phyloP scores from a whole-genome alignment of 129 eudicot species.

The Erigeron canadensis region DNA sequence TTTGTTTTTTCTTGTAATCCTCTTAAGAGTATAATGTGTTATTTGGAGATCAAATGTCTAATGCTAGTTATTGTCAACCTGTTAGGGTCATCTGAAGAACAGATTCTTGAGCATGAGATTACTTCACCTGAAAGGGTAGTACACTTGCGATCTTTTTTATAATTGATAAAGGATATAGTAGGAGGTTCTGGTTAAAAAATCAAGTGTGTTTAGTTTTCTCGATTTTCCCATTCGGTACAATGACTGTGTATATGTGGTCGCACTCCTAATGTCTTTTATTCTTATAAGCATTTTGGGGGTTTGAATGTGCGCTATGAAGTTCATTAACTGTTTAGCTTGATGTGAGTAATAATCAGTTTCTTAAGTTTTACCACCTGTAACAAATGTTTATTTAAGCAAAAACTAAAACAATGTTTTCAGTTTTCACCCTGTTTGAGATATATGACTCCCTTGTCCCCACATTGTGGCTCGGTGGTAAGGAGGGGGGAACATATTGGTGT shows the following conservation, averaged over 20 bases:
- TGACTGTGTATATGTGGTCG: not conserved
- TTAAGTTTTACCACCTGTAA: no score
- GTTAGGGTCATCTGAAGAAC: constrained; percentile 41
- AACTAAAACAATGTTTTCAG: no score
- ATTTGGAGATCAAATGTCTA: constrained; percentile 15
- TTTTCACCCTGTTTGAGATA: no score
- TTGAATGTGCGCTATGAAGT: no score
- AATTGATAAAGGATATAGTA: constrained; percentile 2
- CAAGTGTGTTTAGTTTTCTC: constrained; percentile 7
- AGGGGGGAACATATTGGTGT: no score
- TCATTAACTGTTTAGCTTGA: no score
- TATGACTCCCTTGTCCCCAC: no score
- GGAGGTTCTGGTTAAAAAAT: constrained; percentile 10
- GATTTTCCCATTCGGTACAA: not conserved
- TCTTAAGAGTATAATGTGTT: constrained; percentile 13
- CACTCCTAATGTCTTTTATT: not conserved
- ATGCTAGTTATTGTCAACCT: constrained; percentile 12
- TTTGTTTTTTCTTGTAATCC: constrained; percentile 10
- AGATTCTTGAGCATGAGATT: constrained; percentile 16
- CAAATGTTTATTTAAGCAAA: no score
- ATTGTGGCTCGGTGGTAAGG: no score
- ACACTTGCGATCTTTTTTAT: not conserved
- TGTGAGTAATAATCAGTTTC: no score
- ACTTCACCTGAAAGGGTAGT: constrained; percentile 37
- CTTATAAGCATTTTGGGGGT: no score